Conservation (phyloP, 192 early-diverging fungal species). For the Coemansia biformis region DNA sequence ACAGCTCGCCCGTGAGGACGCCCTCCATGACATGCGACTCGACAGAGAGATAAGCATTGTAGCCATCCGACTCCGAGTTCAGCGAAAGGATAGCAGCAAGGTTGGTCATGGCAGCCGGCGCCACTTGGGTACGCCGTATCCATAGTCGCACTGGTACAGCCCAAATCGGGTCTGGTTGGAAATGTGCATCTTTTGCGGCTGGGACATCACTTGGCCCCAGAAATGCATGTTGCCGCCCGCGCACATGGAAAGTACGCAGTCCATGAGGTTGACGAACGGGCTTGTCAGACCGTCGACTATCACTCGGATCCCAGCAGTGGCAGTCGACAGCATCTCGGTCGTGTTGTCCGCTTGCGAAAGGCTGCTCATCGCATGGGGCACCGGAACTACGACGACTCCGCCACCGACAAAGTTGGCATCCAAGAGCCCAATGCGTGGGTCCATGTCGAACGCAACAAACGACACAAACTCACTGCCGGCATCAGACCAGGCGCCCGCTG, state of each 20-base stretch:
- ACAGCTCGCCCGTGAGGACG: constrained; percentile 7
- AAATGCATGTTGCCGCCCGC: constrained; percentile 5
- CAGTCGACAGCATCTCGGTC: neutral
- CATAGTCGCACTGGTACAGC: constrained; percentile 19
- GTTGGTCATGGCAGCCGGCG: constrained; percentile 1
- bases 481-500: neutral
- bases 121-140: constrained; percentile 13
- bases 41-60: constrained; percentile 6
- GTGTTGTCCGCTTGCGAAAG: neutral
- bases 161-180: constrained; percentile 20
- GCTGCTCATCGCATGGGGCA: neutral
- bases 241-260: neutral
- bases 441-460: constrained; percentile 3
- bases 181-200: neutral
- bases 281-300: neutral
- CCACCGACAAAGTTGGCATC: constrained; percentile 8
- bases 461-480: neutral
- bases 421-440: constrained; percentile 5
- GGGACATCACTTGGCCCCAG: neutral
- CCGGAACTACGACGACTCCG: constrained; percentile 2
- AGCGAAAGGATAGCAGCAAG: constrained; percentile 8
- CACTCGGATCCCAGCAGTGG: constrained; percentile 1
- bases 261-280: constrained; percentile 1
- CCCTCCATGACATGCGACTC: constrained; percentile 5
- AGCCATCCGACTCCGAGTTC: constrained; percentile 1